These are phyloP conservation scores for Austroboletus niveus DNA, from an alignment of 1,284 basidiomycete genomes.

Conservation along the genomic window DNA sequence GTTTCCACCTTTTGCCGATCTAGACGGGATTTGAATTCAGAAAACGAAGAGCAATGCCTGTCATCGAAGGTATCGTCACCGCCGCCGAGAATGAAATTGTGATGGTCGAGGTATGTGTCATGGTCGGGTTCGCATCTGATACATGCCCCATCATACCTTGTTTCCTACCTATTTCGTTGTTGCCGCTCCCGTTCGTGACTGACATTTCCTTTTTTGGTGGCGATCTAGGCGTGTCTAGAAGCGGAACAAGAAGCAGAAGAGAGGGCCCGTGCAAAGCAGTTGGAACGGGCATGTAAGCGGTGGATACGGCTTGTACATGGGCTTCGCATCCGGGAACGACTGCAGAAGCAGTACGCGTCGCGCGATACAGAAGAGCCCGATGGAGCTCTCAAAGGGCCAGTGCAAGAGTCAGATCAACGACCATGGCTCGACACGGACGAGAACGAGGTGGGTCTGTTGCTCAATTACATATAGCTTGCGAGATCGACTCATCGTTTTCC, in stretches of 20 bases:
- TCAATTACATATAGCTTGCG: background rate
- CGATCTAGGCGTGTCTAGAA: slow-evolving; percentile 76
- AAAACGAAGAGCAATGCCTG: slow-evolving; percentile 83
- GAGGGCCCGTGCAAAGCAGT: slow-evolving; percentile 72
- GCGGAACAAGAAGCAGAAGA: slow-evolving; percentile 76
- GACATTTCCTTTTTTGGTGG: slow-evolving; percentile 12
- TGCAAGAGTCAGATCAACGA: slow-evolving; percentile 11
- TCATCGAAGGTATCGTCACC: slow-evolving; percentile 86
- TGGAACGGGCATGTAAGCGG: slow-evolving; percentile 82
- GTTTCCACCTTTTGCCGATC: slow-evolving; percentile 6
- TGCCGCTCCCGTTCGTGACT: slow-evolving; percentile 6
- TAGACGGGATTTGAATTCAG: slow-evolving; percentile 96
- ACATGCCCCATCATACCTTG: background rate
- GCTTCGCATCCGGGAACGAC: slow-evolving; percentile 77
- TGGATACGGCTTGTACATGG: slow-evolving; percentile 91
- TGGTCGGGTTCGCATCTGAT: slow-evolving; percentile 1
- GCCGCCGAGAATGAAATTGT: slow-evolving; percentile 76
- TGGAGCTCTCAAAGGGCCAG: slow-evolving; percentile 5
- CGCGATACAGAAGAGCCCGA: slow-evolving; percentile 24
- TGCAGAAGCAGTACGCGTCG: slow-evolving; percentile 78
- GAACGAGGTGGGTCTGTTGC: slow-evolving; percentile 20
- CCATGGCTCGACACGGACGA: slow-evolving; percentile 21
- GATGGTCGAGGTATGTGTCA: slow-evolving; percentile 69
- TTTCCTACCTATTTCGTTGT: background rate
- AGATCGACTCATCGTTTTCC: background rate